Conservation (phyloP, 2,329 filamentous ascomycete species). For the Colletotrichum sp. region DNA sequence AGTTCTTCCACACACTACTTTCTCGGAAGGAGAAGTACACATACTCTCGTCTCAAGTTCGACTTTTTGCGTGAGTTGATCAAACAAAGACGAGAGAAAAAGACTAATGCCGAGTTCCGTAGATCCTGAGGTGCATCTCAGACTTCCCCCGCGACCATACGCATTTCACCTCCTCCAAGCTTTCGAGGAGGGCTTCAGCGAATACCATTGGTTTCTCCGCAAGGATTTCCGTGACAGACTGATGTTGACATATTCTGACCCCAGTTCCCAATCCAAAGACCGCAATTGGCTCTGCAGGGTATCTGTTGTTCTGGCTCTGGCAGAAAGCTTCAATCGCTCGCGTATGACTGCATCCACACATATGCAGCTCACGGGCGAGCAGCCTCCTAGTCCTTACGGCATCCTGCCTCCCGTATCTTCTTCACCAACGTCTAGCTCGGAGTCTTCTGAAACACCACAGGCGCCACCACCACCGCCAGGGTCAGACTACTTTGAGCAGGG, state of each 20-base stretch:
- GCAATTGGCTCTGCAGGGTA: constrained; percentile 23
- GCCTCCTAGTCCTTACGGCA: not conserved
- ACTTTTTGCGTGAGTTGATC: constrained; percentile 17
- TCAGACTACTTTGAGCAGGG: constrained; percentile 22
- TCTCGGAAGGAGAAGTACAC: constrained; percentile 14
- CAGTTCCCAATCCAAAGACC: constrained; percentile 18
- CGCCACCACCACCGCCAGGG: constrained; percentile 7
- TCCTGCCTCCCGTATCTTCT: not conserved
- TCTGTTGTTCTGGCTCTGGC: constrained; percentile 24
- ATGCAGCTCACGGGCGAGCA: not conserved
- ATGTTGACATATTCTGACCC: constrained; percentile 21
- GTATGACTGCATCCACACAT: not conserved
- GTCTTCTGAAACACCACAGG: not conserved
- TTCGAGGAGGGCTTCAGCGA: constrained; percentile 26
- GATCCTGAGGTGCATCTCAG: constrained; percentile 21
- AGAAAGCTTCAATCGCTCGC: constrained; percentile 19
- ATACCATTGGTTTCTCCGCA: constrained; percentile 24
- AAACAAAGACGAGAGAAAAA: not conserved
- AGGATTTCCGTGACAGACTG: constrained; percentile 13
- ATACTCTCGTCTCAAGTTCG: constrained; percentile 23
- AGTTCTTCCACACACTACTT: constrained; percentile 20
- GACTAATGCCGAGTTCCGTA: not conserved
- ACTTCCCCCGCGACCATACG: constrained; percentile 20
- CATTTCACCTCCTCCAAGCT: constrained; percentile 16
- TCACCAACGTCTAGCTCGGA: not conserved